A percentile compares a stretch with the other conserved stretches of the same genome.
phyloP scores from a whole-genome alignment of 1,139 yeast species.

The Hansenula lynferdii region DNA sequence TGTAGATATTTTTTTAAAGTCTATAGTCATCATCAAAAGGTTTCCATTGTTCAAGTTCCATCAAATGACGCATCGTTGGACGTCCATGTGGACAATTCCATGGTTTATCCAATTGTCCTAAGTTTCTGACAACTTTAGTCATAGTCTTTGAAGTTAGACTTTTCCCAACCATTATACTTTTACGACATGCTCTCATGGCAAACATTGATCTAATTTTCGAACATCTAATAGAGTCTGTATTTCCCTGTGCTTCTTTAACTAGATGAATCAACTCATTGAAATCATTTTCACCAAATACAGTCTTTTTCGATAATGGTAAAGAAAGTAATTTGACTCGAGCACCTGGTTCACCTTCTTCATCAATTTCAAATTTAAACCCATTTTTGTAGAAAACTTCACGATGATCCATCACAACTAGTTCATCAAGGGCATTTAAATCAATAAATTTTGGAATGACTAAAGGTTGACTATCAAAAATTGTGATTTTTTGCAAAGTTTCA shows the following conservation, averaged over 20 bases:
- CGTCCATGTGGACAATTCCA: constrained; percentile 97
- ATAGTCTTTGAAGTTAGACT: constrained; percentile 53
- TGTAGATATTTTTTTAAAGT: constrained; percentile 6
- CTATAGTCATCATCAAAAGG: constrained; percentile 38
- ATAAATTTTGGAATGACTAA: constrained; percentile 62
- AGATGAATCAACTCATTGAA: constrained; percentile 70
- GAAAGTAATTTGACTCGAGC: constrained; percentile 50
- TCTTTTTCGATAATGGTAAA: constrained; percentile 69
- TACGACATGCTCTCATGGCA: constrained; percentile 94
- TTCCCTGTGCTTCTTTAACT: constrained; percentile 41
- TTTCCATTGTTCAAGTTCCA: constrained; percentile 50
- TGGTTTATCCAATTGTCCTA: constrained; percentile 78
- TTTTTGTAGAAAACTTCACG: constrained; percentile 54
- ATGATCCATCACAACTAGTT: constrained; percentile 61
- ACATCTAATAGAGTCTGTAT: constrained; percentile 43
- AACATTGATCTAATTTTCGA: constrained; percentile 77
- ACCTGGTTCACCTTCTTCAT: constrained; percentile 51
- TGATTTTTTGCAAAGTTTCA: constrained; percentile 56
- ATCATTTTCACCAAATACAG: constrained; percentile 63
- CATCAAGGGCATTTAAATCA: constrained; percentile 75
- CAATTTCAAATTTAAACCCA: constrained; percentile 63
- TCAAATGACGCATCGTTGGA: constrained; percentile 90
- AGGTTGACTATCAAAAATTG: constrained; percentile 61
- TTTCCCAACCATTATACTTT: constrained; percentile 91
- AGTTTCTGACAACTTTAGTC: constrained; percentile 60